Percentiles rank a stretch among this genome's conserved stretches.
phyloP scores from a whole-genome alignment of 2,329 filamentous ascomycete genomes.

The Pyrenophora tritici-repentis region DNA sequence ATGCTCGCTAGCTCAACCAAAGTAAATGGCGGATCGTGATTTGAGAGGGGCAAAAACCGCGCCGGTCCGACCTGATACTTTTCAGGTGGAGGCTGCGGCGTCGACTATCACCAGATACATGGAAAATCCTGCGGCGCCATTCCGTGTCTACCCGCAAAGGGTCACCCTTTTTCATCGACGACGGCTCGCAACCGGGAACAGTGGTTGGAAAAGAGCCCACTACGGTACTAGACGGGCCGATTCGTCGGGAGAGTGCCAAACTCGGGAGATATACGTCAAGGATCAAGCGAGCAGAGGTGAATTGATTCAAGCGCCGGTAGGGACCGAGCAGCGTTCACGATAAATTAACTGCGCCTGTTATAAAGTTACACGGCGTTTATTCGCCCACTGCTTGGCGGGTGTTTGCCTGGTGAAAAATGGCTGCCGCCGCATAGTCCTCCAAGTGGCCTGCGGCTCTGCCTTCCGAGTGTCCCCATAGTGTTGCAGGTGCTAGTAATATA shows the following conservation, averaged over 20 bases:
- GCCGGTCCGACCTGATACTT: slow-evolving; percentile 7
- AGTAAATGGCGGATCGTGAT: neutral
- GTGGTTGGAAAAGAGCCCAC: slow-evolving; percentile 8
- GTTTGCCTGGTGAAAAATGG: slow-evolving; percentile 13
- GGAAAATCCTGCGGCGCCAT: slow-evolving; percentile 8
- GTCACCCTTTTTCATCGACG: slow-evolving; percentile 6
- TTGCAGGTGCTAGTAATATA: slow-evolving; percentile 23
- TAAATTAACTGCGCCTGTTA: slow-evolving; percentile 23
- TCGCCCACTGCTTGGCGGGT: slow-evolving; percentile 13
- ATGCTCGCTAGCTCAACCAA: slow-evolving; percentile 2
- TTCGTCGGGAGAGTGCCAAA: slow-evolving; percentile 14
- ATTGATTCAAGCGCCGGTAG: slow-evolving; percentile 1
- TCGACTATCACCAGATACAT: slow-evolving; percentile 4
- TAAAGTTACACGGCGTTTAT: slow-evolving; percentile 27
- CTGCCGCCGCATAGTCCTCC: slow-evolving; percentile 13
- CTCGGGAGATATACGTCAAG: slow-evolving; percentile 26
- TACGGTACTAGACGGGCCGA: slow-evolving; percentile 22
- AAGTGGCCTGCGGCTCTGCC: slow-evolving; percentile 15
- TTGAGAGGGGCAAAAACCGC: slow-evolving; percentile 1
- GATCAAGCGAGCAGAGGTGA: slow-evolving; percentile 17
- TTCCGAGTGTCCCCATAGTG: slow-evolving; percentile 32
- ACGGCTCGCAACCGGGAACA: slow-evolving; percentile 6
- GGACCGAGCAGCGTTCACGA: slow-evolving; percentile 30
- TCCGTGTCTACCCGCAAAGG: slow-evolving; percentile 14
- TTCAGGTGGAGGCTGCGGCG: slow-evolving; percentile 1